Evolutionary conservation across 345 rosid species (phyloP).

Genomic region (Salix koriyanagi): DNA sequence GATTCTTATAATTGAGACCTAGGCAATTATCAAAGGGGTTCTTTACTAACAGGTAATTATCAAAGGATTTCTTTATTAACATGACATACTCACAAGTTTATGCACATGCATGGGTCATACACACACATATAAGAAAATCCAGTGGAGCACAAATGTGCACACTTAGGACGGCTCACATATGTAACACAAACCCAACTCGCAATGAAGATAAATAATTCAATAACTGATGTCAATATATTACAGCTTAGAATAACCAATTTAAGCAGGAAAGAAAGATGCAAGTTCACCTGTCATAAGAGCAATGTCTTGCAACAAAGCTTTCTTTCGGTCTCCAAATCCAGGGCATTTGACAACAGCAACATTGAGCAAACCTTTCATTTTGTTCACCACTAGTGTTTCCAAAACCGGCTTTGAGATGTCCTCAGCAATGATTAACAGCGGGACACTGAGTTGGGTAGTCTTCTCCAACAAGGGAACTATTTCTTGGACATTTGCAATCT

Average conservation of each 20-base stretch:
- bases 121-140: not conserved
- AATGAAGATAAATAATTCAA: not conserved
- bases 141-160: not conserved
- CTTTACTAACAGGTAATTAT: not conserved
- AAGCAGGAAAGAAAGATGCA: not conserved
- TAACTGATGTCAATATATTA: not conserved
- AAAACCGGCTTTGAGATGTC: constrained; percentile 64
- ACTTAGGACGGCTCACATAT: not conserved
- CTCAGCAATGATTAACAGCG: constrained; percentile 73
- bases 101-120: not conserved
- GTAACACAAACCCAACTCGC: not conserved
- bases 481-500: constrained; percentile 59
- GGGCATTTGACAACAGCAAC: constrained; percentile 86
- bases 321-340: constrained; percentile 67
- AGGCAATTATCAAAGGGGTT: not conserved
- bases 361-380: constrained; percentile 63
- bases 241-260: not conserved
- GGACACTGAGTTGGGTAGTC: constrained; percentile 67
- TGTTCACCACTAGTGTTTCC: constrained; percentile 69
- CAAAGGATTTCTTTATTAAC: not conserved
- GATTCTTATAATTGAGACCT: not conserved
- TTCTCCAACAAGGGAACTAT: constrained; percentile 72
- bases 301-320: constrained; percentile 83
- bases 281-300: constrained; percentile 75
- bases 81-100: too few species aligned